Evolutionary conservation across 768 basidiomycete genomes (phyloP).

Genomic region (Amanita polypyramis): DNA sequence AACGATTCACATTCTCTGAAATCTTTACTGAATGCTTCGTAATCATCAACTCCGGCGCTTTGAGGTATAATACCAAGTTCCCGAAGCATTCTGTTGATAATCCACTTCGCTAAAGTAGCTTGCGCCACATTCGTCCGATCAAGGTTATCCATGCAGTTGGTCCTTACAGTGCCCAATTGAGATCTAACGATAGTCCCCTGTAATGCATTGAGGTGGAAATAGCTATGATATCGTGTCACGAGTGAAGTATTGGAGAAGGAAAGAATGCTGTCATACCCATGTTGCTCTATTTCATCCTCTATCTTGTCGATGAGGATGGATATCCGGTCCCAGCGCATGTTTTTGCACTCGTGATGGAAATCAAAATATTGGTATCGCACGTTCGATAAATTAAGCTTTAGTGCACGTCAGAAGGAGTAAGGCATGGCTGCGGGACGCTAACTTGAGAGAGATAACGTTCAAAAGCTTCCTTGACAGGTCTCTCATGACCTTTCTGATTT

Average conservation of each 20-base stretch:
- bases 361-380: constrained; percentile 93
- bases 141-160: constrained; percentile 96
- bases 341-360: constrained; percentile 91
- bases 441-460: constrained; percentile 69
- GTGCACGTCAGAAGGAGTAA: constrained; percentile 6
- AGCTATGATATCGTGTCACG: constrained; percentile 29
- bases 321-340: constrained; percentile 94
- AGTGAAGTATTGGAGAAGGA: constrained; percentile 4
- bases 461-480: constrained; percentile 91
- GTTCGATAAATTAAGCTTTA: constrained; percentile 49
- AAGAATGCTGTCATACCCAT: constrained; percentile 41
- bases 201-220: constrained; percentile 60
- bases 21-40: constrained; percentile 66
- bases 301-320: constrained; percentile 69
- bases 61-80: constrained; percentile 60
- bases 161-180: constrained; percentile 76
- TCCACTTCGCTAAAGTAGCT: constrained; percentile 81
- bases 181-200: constrained; percentile 35
- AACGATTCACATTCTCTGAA: constrained; percentile 76
- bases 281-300: constrained; percentile 52
- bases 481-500: constrained; percentile 88
- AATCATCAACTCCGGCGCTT: constrained; percentile 71
- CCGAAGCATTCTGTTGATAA: constrained; percentile 67
- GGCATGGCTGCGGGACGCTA: constrained; percentile 10
- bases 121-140: constrained; percentile 98